phyloP scores from a whole-genome alignment of 768 basidiomycete genomes.

The Mycena crocata region DNA sequence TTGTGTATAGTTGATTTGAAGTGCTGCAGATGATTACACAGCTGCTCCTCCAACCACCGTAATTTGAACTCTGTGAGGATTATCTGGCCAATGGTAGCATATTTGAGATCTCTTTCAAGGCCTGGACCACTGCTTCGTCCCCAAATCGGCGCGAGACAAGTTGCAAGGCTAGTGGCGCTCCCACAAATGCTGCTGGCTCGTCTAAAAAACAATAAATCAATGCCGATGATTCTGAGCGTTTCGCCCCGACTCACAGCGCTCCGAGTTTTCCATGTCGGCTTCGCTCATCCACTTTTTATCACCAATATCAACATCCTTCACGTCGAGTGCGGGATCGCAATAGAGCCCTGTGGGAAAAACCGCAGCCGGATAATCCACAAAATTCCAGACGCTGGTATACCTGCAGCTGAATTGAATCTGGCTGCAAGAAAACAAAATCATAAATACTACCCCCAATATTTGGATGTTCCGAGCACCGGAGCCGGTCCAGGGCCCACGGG shows the following conservation, averaged over 20 bases:
- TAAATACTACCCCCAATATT: slow-evolving; percentile 13
- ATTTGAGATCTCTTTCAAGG: slow-evolving; percentile 10
- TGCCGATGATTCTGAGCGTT: not conserved
- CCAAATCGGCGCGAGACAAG: slow-evolving; percentile 4
- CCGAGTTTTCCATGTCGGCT: not conserved
- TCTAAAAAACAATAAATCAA: slow-evolving; percentile 1
- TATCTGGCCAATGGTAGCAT: slow-evolving; percentile 1
- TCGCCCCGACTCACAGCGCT: not conserved
- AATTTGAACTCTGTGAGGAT: too few relatives aligned
- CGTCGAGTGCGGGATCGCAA: not conserved
- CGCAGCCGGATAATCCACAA: slow-evolving; percentile 7
- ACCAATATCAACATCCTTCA: not conserved
- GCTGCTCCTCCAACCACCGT: too few relatives aligned
- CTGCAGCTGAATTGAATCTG: not conserved
- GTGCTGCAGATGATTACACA: too few relatives aligned
- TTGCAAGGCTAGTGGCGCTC: slow-evolving; percentile 7
- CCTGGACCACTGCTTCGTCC: slow-evolving; percentile 13
- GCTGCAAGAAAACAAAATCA: not conserved
- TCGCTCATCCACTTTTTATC: slow-evolving; percentile 2
- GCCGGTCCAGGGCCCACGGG: slow-evolving; percentile 14
- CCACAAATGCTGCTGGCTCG: not conserved
- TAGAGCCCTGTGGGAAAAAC: not conserved
- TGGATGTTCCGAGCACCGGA: slow-evolving; percentile 3
- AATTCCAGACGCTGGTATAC: slow-evolving; percentile 11
- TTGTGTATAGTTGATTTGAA: not conserved